Percentiles rank a stretch among this genome's conserved stretches.
Conservation (phyloP, 805 yeast species). For the Yamadazyma takamatsuzukensis region DNA sequence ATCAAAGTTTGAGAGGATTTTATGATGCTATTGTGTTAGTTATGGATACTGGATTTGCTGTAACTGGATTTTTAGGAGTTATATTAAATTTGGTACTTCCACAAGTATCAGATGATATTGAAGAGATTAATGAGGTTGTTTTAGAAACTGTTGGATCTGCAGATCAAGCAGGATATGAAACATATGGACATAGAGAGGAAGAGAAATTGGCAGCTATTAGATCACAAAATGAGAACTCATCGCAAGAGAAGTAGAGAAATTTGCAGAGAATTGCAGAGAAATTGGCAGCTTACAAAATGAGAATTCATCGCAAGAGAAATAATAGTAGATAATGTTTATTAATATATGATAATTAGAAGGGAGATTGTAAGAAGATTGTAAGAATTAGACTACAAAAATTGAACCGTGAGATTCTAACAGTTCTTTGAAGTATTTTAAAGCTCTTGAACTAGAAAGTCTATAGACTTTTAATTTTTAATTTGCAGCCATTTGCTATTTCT, state of each 20-base stretch:
- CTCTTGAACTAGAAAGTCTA: too few species aligned
- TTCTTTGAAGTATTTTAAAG: too few species aligned
- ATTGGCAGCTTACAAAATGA: too few species aligned
- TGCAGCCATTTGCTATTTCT: too few species aligned
- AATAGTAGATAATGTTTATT: too few species aligned
- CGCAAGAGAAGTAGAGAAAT: constrained; percentile 3
- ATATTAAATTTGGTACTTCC: constrained; percentile 61
- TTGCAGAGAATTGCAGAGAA: too few species aligned
- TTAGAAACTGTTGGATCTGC: constrained; percentile 41
- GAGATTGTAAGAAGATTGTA: too few species aligned
- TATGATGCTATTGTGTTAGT: constrained; percentile 65
- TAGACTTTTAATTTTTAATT: too few species aligned
- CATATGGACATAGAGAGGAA: constrained; percentile 29
- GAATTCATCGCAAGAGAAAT: too few species aligned
- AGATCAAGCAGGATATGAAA: constrained; percentile 32
- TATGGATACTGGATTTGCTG: constrained; percentile 71
- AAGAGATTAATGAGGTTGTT: constrained; percentile 44
- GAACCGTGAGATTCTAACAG: too few species aligned
- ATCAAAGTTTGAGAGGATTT: constrained; percentile 56
- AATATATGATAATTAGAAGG: too few species aligned
- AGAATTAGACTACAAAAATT: too few species aligned
- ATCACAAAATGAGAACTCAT: constrained; percentile 9
- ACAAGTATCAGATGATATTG: constrained; percentile 49
- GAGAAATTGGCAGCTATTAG: constrained; percentile 22
- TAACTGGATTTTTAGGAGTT: constrained; percentile 63